phyloP scores from a whole-genome alignment of 1,284 basidiomycete species.

The Rhodotorula sp. region DNA sequence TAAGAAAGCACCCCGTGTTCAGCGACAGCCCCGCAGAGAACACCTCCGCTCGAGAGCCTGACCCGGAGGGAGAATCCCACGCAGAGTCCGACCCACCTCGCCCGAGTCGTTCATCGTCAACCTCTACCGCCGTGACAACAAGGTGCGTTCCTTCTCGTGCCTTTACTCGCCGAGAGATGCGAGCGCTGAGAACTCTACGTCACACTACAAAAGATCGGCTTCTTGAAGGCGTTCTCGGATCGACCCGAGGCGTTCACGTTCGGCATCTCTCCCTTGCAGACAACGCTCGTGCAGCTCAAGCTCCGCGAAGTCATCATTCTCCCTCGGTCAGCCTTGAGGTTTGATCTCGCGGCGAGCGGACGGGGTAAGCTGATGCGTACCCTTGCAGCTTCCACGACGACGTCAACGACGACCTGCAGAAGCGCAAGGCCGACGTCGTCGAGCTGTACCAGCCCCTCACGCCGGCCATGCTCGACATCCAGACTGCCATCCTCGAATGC shows the following conservation, averaged over 20 bases:
- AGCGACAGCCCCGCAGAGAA: not conserved
- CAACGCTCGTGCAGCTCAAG: slow-evolving; percentile 88
- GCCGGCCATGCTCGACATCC: slow-evolving; percentile 83
- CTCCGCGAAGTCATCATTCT: slow-evolving; percentile 84
- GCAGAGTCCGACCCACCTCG: slow-evolving; percentile 76
- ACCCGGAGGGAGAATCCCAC: not conserved
- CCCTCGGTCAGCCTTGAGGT: slow-evolving; percentile 63
- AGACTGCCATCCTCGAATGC: slow-evolving; percentile 88
- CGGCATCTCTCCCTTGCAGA: slow-evolving; percentile 84
- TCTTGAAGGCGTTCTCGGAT: slow-evolving; percentile 95
- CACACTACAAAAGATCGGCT: slow-evolving; percentile 60
- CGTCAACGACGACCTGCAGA: slow-evolving; percentile 74
- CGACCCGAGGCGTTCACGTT: slow-evolving; percentile 91
- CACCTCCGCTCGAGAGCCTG: not conserved
- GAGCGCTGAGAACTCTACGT: not conserved
- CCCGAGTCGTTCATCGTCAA: slow-evolving; percentile 83
- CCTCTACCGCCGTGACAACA: slow-evolving; percentile 80
- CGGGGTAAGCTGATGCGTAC: not conserved
- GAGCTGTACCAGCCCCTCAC: slow-evolving; percentile 87
- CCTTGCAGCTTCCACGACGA: slow-evolving; percentile 75
- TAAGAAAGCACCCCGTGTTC: slow-evolving; percentile 48
- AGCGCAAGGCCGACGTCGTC: slow-evolving; percentile 82
- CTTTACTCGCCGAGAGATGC: not conserved
- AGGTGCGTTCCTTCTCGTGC: slow-evolving; percentile 45
- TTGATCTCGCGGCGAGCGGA: too few species aligned